A percentile compares a stretch with the other conserved stretches of the same genome.
Conservation (phyloP, 2,329 filamentous ascomycete species). For the Graphilbum ipis-grandicollis region DNA sequence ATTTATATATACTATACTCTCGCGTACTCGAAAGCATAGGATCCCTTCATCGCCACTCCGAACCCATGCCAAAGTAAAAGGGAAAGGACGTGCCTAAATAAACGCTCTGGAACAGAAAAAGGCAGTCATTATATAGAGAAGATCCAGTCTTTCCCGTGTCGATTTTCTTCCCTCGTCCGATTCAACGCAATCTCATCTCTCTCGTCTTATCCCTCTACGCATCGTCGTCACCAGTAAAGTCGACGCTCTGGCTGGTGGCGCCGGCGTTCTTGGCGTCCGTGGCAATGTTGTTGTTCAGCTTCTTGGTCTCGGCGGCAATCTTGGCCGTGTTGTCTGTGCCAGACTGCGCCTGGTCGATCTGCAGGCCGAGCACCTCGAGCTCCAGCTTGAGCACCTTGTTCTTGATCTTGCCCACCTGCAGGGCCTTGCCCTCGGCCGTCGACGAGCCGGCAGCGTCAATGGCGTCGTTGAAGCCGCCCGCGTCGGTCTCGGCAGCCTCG, state of each 20-base stretch:
- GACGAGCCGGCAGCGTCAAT: conserved; percentile 26
- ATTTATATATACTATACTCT: too few relatives aligned
- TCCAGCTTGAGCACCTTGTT: conserved; percentile 43
- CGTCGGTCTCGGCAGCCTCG: conserved; percentile 33
- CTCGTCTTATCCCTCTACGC: too few relatives aligned
- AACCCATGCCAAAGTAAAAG: too few relatives aligned
- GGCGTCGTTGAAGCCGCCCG: conserved; percentile 34
- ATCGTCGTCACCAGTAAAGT: conserved; percentile 15
- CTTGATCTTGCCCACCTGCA: conserved; percentile 39
- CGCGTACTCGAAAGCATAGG: too few relatives aligned
- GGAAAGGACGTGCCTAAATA: too few relatives aligned
- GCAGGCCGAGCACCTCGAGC: conserved; percentile 30
- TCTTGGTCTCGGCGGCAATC: conserved; percentile 28
- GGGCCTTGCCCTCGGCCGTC: conserved; percentile 21
- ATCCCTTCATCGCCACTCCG: too few relatives aligned
- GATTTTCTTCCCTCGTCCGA: too few relatives aligned
- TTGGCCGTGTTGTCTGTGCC: conserved; percentile 23
- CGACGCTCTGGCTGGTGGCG: conserved; percentile 17
- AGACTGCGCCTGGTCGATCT: conserved; percentile 32
- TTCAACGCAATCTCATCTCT: too few relatives aligned
- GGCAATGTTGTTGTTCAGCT: conserved; percentile 34
- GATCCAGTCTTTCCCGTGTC: too few relatives aligned
- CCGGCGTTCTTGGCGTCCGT: conserved; percentile 18
- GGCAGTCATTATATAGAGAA: too few relatives aligned
- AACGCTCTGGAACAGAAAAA: too few relatives aligned